These are phyloP conservation scores for Aspergillus nanangensis DNA, from an alignment of 495 filamentous ascomycete species.

Conservation along the genomic window DNA sequence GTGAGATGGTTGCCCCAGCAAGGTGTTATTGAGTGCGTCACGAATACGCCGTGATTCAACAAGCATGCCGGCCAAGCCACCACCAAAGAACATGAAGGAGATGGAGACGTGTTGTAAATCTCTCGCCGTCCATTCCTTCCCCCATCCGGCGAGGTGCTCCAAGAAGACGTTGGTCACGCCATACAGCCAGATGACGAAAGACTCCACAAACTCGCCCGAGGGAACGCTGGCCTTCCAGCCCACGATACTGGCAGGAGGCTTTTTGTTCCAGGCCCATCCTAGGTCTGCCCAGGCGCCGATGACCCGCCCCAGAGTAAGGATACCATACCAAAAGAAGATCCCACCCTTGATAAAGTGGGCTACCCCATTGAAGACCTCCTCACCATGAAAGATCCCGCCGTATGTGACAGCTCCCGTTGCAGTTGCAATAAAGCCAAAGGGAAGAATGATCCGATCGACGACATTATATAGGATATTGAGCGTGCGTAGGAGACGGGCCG, in stretches of 20 bases:
- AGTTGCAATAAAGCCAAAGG: too few relatives aligned
- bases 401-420: too few relatives aligned
- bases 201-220: constrained; percentile 85
- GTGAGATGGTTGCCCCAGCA: constrained; percentile 35
- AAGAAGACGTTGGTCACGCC: constrained; percentile 88
- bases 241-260: constrained; percentile 57
- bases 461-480: too few relatives aligned
- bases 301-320: constrained; percentile 85
- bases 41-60: constrained; percentile 74
- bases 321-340: constrained; percentile 94
- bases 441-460: too few relatives aligned
- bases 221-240: constrained; percentile 62
- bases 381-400: too few relatives aligned
- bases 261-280: constrained; percentile 95
- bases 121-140: constrained; percentile 63
- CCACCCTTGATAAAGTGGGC: constrained; percentile 96
- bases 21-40: constrained; percentile 63
- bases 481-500: too few relatives aligned
- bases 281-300: constrained; percentile 85
- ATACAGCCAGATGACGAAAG: constrained; percentile 82
- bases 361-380: constrained; percentile 77
- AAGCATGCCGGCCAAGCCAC: constrained; percentile 93
- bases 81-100: constrained; percentile 89
- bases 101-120: constrained; percentile 95
- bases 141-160: constrained; percentile 76